Evolutionary conservation across 768 basidiomycete genomes (phyloP), one percentile per base, ranked within the genome.

Genomic region (Suillus paluster): DNA sequence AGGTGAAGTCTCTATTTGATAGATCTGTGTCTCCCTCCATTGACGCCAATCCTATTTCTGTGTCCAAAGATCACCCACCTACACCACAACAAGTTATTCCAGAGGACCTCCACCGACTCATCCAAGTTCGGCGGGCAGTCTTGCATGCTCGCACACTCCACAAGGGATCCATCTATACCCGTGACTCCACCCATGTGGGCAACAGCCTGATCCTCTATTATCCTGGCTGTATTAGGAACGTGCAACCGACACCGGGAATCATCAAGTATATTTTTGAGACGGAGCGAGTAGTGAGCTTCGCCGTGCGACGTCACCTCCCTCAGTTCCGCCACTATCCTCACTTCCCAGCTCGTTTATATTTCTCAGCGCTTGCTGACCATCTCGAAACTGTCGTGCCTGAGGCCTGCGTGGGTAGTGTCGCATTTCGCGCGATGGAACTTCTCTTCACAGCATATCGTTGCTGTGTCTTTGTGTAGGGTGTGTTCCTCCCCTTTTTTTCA

Each of bases 1-100:
- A 71, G 45, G 64, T 65, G 53, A 70, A 71, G 34, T 5, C 23
- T 0, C 30, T 73, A 1, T 67, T 73, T 19, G 67, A 73, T 33
- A 58, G 30, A 6, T 34, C 11, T 11, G 25, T 27, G 50, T 30
- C 23, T 30, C 23, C 33, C 14, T 21, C 17, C 12, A 42, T n/a
- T 19, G 45, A 34, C 30, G 21, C 34, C 33, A 62, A 49, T 23
- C 34, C n/a, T 9, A 59, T 8, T 15, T 5, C 15, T 27, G 34
- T 50, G 36, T 41, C 7, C 2, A 2, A 42, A 42, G 6, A 3
- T 42, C 41, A 19, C 41, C 41, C 8, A 8, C 8, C 41, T 7
- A 42, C 41, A 19, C 4, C 3, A 42, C 19, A 42, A 42, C 17
- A 42, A 42, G 4, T 8, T 8, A n/a, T 42, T 42, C 59, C 56